Evolutionary conservation across 1,284 basidiomycete genomes (phyloP).

Genomic region (Neonothopanus nambi): DNA sequence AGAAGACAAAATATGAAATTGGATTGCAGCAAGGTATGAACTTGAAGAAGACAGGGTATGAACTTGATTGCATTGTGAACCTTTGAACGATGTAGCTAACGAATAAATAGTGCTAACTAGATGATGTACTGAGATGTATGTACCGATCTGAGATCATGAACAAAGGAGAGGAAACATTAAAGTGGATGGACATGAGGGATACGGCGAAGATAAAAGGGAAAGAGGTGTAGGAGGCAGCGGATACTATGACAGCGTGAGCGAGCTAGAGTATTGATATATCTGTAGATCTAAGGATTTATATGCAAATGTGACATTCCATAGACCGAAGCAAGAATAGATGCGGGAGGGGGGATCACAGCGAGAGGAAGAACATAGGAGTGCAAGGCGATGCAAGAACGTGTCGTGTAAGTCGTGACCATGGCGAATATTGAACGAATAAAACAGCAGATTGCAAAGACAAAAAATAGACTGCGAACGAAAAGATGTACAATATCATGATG

Average conservation of each 20-base stretch:
- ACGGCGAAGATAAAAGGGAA: background rate
- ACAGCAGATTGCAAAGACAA: background rate
- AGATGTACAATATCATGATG: conserved; percentile 29
- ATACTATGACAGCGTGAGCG: conserved; percentile 18
- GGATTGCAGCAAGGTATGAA: too few species aligned
- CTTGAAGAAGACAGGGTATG: too few species aligned
- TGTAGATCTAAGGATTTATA: background rate
- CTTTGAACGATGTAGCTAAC: too few species aligned
- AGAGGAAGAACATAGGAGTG: background rate
- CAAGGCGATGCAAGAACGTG: background rate
- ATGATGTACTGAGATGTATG: too few species aligned
- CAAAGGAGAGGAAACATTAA: background rate
- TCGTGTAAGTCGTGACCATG: background rate
- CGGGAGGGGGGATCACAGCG: background rate
- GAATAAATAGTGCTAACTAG: too few species aligned
- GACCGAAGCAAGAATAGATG: background rate
- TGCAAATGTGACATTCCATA: background rate
- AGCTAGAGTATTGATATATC: conserved; percentile 4
- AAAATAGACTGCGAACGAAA: background rate
- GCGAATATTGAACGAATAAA: background rate
- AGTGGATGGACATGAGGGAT: background rate
- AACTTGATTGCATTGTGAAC: too few species aligned
- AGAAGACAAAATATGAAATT: too few species aligned
- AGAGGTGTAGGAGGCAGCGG: background rate
- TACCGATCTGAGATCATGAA: background rate